Conservation (phyloP, 1,284 basidiomycete genomes). For the Austroboletus novae-zelandiae region DNA sequence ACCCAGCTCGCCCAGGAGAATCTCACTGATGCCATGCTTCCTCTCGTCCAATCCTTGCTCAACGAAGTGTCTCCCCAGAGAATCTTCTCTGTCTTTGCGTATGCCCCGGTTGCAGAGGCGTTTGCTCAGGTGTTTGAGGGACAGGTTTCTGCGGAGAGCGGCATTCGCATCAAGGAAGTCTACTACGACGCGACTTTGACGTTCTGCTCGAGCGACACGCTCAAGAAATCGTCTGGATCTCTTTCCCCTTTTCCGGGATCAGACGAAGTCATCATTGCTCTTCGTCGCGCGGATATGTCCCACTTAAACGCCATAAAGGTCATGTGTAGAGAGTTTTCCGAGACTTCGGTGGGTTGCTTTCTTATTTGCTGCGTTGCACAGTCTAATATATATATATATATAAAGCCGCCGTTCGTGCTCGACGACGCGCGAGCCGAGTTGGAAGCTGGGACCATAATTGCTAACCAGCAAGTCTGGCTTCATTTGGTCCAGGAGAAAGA, state of each 20-base stretch:
- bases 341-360: conserved; percentile 48
- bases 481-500: conserved; percentile 38
- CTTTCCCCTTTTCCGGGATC: conserved; percentile 6
- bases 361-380: neutral
- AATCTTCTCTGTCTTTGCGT: conserved; percentile 68
- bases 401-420: conserved; percentile 56
- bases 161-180: conserved; percentile 33
- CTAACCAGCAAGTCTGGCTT: conserved; percentile 57
- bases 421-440: conserved; percentile 37
- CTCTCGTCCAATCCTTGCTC: conserved; percentile 35
- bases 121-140: conserved; percentile 51
- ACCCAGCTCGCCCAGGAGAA: conserved; percentile 28
- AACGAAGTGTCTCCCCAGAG: conserved; percentile 36
- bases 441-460: conserved; percentile 54
- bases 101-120: conserved; percentile 40
- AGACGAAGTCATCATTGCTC: conserved; percentile 30
- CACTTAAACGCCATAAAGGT: conserved; percentile 45
- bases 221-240: conserved; percentile 31
- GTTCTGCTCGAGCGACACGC: conserved; percentile 47
- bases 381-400: neutral
- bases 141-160: conserved; percentile 19
- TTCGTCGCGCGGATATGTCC: conserved; percentile 42
- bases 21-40: conserved; percentile 35
- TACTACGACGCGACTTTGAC: conserved; percentile 66
- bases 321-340: conserved; percentile 57